Base-by-base conservation (phyloP, 192 early-diverging fungal species). In the Paraglomus occultum region DNA sequence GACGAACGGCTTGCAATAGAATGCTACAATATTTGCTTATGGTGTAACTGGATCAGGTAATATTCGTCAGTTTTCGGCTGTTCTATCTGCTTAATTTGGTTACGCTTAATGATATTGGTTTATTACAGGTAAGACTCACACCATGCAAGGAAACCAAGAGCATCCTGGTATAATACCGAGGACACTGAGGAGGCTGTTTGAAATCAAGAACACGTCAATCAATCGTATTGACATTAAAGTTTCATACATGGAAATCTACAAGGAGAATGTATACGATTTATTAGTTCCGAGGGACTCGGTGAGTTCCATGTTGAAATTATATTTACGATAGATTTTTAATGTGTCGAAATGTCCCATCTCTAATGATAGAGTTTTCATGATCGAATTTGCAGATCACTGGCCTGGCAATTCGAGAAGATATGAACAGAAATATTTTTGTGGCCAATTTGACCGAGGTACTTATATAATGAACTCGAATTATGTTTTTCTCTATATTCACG, bases 221-320 rank as follows among this genome's bases (percentile, higher is more conserved):
- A 67, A 44, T 11, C 31, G 45, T 7, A 46, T 71, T 9, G 46
- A 43, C n/a, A 72, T 88, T 8, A 63, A 74, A 1, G 58, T 87
- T 15, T 83, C 86, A 31, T 89, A 85, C 64, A 87, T 82, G 65
- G 88, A 90, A 77, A 89, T 90, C 55, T 87, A 89, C 73, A 88
- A 89, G 48, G 88, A 90, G 51, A 75, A 76, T 2, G 82, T 90
- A 9, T 83, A 82, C 49, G 87, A 90, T 59, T 58, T 89, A 47
- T 64, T 85, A 7, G 71, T 73, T 20, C 75, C 79, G 15, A 74
- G 74, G 20, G 80, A 83, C 8, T 51, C 64, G 0, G 74, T 72
- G 52, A 53, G 70, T 64, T 49, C 12, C 18, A 54, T 17, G 43
- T 31, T 38, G 12, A 65, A 22, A 10, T 43, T 17, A 39, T 45